Evolutionary conservation across 345 rosid genomes (phyloP).

Genomic region (Punica granatum): DNA sequence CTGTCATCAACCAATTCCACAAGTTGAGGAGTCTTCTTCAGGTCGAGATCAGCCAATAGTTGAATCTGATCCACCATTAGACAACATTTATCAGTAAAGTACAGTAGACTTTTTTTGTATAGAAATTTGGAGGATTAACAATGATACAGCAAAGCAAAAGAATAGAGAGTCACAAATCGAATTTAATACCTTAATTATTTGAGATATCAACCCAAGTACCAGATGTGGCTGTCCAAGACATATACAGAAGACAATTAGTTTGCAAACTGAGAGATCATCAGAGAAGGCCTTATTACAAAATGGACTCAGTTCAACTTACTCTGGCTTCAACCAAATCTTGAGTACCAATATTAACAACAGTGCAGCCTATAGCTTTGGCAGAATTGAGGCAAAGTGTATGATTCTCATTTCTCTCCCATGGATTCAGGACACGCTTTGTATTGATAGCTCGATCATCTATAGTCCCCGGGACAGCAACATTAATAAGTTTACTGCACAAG

Average conservation of each 20-base stretch:
- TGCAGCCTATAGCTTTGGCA: constrained; percentile 98
- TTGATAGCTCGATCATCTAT: constrained; percentile 98
- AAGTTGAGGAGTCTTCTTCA: constrained; percentile 95
- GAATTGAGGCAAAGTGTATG: constrained; percentile 97
- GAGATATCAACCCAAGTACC: constrained; percentile 92
- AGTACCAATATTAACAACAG: constrained; percentile 92
- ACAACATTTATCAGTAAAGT: constrained; percentile 14
- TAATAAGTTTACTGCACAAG: constrained; percentile 85
- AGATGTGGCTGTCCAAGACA: constrained; percentile 63
- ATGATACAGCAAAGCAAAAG: not conserved
- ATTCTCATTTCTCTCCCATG: constrained; percentile 99
- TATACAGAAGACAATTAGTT: constrained; percentile 1
- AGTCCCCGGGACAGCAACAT: constrained; percentile 95
- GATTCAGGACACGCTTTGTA: constrained; percentile 69
- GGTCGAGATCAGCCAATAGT: constrained; percentile 80
- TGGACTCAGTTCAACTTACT: constrained; percentile 34
- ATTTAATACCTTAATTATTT: constrained; percentile 73
- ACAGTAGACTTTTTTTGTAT: not conserved
- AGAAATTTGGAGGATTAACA: not conserved
- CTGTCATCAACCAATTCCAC: constrained; percentile 78
- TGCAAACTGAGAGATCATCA: not conserved
- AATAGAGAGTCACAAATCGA: not conserved
- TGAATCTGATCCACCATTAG: constrained; percentile 57
- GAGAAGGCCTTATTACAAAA: not conserved
- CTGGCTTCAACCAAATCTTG: constrained; percentile 94